A percentile compares a stretch with the other conserved stretches of the same genome.
phyloP scores from a whole-genome alignment of 1,284 basidiomycete species.

The Neolentinus lepideus region DNA sequence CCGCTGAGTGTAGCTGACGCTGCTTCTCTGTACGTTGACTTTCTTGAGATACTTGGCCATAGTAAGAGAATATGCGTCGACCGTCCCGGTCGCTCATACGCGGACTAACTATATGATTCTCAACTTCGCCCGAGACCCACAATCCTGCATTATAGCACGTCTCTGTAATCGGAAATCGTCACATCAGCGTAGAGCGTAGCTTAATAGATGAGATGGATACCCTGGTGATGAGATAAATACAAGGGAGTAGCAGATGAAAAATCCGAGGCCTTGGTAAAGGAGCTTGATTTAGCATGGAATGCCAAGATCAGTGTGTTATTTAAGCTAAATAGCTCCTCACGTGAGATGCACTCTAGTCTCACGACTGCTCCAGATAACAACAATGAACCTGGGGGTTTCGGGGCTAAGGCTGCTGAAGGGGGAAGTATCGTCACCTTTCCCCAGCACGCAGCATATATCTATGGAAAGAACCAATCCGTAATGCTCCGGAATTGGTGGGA shows the following conservation, averaged over 20 bases:
- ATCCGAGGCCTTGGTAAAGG: conserved; percentile 22
- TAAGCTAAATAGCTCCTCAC: not conserved
- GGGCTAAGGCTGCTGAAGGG: not conserved
- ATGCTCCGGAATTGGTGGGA: not conserved
- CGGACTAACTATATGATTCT: too few relatives aligned
- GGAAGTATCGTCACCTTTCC: not conserved
- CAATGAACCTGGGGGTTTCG: not conserved
- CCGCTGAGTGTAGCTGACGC: too few relatives aligned
- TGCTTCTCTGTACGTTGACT: too few relatives aligned
- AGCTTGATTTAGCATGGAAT: conserved; percentile 32
- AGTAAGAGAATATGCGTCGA: too few relatives aligned
- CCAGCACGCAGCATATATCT: not conserved
- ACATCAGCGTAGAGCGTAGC: too few relatives aligned
- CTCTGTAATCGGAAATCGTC: too few relatives aligned
- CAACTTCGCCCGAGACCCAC: too few relatives aligned
- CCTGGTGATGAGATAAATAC: too few relatives aligned
- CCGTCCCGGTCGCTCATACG: too few relatives aligned
- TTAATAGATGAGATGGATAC: too few relatives aligned
- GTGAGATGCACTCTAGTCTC: not conserved
- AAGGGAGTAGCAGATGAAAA: conserved; percentile 25
- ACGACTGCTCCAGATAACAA: not conserved
- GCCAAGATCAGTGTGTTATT: conserved; percentile 22
- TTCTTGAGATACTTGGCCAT: too few relatives aligned
- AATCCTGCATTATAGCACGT: too few relatives aligned
- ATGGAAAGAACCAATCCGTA: not conserved